Percentiles rank a stretch among this genome's conserved stretches.
phyloP scores from a whole-genome alignment of 805 yeast species.

The Zygoascus ofunaensis region DNA sequence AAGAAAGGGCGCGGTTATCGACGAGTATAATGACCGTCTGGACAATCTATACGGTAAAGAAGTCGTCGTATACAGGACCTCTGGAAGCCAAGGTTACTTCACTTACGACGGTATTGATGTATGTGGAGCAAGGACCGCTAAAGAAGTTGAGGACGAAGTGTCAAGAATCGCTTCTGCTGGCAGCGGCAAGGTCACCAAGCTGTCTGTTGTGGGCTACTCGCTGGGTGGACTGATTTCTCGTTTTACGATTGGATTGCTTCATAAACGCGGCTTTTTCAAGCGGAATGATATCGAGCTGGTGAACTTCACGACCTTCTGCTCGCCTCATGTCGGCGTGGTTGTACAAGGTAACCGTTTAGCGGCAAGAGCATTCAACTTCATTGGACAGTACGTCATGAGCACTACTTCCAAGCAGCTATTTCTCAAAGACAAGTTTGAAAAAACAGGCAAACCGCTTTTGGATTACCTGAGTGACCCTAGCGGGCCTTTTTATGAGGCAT shows the following conservation, averaged over 20 bases:
- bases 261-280: conserved; percentile 44
- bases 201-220: conserved; percentile 81
- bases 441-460: conserved; percentile 42
- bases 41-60: conserved; percentile 8
- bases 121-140: conserved; percentile 67
- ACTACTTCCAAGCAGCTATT: conserved; percentile 70
- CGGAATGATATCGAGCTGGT: conserved; percentile 40
- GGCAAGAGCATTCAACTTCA: conserved; percentile 46
- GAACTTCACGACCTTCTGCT: conserved; percentile 50
- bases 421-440: conserved; percentile 27
- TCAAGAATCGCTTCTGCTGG: conserved; percentile 15
- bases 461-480: conserved; percentile 54
- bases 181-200: conserved; percentile 40
- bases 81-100: conserved; percentile 58
- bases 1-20: conserved; percentile 22
- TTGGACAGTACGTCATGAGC: conserved; percentile 60
- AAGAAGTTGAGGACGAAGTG: conserved; percentile 47
- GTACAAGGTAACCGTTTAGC: conserved; percentile 46
- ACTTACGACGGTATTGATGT: conserved; percentile 85
- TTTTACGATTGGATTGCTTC: conserved; percentile 66
- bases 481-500: conserved; percentile 51
- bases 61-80: conserved; percentile 42
- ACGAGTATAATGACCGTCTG: conserved; percentile 19
- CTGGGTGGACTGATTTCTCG: conserved; percentile 81
- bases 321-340: conserved; percentile 62